Evolutionary conservation across 2,329 filamentous ascomycete genomes (phyloP), one percentile per base, ranked within the genome.

Genomic region (Didymella sp.): DNA sequence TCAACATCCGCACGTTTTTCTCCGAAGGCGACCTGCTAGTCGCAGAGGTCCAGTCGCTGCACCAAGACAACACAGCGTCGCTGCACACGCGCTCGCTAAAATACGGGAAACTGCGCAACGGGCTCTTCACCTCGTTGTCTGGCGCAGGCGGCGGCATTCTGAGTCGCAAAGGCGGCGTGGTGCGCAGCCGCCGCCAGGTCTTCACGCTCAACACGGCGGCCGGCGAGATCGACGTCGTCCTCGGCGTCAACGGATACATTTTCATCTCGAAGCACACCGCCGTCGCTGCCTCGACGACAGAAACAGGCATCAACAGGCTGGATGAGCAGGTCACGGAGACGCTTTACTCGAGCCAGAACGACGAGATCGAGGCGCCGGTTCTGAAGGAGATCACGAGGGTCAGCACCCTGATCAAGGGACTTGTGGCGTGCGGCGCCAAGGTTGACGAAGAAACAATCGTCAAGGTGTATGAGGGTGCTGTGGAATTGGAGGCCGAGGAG

Each of bases 1-100:
- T 99, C 69, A 95, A 98, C 78, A 98, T 99, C 77, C 87, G 95
- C 47, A 91, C 88, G n/a, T 99, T 97, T 78, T 98, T 99, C 79
- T 88, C 89, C 51, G 95, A 99, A 77, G 95, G 95, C 12, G 95
- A 99, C 74, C 80, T 99, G 49, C 81, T 99, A 15, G 91, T 98
- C 17, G 95, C 95, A 1, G 95, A 99, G 79, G 95, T 99, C 51
- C 95, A 99, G 82, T 86, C 87, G 66, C 82, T 99, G 51, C 91
- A 92, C 75, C 84, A 87, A 56, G 94, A 98, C 77, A 94, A 93
- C 56, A 89, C 87, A 1, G 93, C 95, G 0, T 89, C 88, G 56
- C 81, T 99, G 71, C 95, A 99, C 79, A 98, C 95, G 8, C 87
- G 95, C 59, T 90, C 87, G 63, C 79, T 98, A 71, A 93, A 94